Evolutionary conservation across 306 rosid species (phyloP).

Genomic region (Castanea sativa): DNA sequence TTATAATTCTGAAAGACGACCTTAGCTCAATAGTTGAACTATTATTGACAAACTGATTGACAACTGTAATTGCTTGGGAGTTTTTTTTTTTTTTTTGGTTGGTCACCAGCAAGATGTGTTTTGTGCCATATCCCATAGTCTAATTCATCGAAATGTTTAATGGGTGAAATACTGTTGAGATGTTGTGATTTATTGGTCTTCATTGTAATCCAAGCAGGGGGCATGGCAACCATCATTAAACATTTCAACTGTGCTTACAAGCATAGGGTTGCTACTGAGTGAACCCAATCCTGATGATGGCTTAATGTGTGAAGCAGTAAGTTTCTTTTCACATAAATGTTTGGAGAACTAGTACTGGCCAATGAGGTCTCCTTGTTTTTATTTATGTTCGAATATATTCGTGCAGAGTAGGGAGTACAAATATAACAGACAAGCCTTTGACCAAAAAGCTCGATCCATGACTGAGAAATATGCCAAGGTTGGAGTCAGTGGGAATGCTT

Average conservation of each 20-base stretch:
- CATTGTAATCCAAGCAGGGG: constrained; percentile 22
- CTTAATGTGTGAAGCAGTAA: constrained; percentile 40
- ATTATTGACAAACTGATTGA: neutral
- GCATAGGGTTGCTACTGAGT: constrained; percentile 40
- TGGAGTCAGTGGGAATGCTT: constrained; percentile 19
- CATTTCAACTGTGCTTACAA: constrained; percentile 41
- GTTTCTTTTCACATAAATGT: constrained; percentile 4
- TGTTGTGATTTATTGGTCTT: neutral
- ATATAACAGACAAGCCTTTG: constrained; percentile 39
- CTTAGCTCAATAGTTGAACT: neutral
- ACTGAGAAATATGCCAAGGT: constrained; percentile 35
- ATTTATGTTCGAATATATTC: neutral
- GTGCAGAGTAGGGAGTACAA: constrained; percentile 41
- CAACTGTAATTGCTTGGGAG: neutral
- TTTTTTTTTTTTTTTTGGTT: neutral
- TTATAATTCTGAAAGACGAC: neutral
- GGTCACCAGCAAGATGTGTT: neutral
- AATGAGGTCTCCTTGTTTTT: neutral
- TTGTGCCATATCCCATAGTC: neutral
- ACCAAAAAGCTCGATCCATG: constrained; percentile 42
- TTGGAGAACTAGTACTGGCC: neutral
- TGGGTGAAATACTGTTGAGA: neutral
- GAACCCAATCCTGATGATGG: constrained; percentile 52
- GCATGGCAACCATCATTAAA: constrained; percentile 50
- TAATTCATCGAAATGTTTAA: neutral